Percentiles rank a stretch among this genome's conserved stretches.
phyloP scores from a whole-genome alignment of 2,329 filamentous ascomycete genomes.

The Aspergillus luchuensis region DNA sequence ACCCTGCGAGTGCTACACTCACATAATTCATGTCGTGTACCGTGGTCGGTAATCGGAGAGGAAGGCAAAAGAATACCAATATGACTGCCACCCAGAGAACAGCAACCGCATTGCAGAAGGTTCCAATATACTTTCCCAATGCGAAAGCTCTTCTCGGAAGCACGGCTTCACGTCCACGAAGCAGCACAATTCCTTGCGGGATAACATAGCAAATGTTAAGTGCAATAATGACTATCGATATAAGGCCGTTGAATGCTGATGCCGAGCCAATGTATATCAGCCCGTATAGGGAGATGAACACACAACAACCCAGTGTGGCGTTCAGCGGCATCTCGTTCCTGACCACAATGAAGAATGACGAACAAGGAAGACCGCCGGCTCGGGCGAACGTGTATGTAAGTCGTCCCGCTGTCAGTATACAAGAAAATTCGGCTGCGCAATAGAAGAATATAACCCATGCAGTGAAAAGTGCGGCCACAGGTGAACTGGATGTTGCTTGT shows the following conservation, averaged over 20 bases:
- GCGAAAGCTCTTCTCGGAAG: conserved; percentile 28
- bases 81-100: conserved; percentile 49
- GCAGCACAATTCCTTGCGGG: conserved; percentile 47
- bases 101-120: conserved; percentile 44
- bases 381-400: conserved; percentile 16
- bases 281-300: conserved; percentile 48
- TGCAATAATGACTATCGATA: conserved; percentile 38
- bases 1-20: neutral
- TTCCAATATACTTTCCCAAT: conserved; percentile 38
- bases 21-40: conserved; percentile 51
- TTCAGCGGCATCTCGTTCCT: conserved; percentile 37
- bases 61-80: conserved; percentile 52
- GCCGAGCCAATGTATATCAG: conserved; percentile 34
- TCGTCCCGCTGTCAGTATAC: conserved; percentile 17
- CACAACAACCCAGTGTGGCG: conserved; percentile 47
- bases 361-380: conserved; percentile 21
- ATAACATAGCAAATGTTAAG: conserved; percentile 45
- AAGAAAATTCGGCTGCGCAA: conserved; percentile 35
- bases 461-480: conserved; percentile 20
- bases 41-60: conserved; percentile 44
- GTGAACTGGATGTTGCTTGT: conserved; percentile 20
- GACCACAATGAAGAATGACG: conserved; percentile 20
- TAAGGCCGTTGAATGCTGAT: conserved; percentile 46
- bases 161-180: conserved; percentile 36
- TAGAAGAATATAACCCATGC: conserved; percentile 39